These are phyloP conservation scores for Pleurozium schreberi DNA, from an alignment of 225 moss, liverwort and hornwort species.

Conservation along the genomic window DNA sequence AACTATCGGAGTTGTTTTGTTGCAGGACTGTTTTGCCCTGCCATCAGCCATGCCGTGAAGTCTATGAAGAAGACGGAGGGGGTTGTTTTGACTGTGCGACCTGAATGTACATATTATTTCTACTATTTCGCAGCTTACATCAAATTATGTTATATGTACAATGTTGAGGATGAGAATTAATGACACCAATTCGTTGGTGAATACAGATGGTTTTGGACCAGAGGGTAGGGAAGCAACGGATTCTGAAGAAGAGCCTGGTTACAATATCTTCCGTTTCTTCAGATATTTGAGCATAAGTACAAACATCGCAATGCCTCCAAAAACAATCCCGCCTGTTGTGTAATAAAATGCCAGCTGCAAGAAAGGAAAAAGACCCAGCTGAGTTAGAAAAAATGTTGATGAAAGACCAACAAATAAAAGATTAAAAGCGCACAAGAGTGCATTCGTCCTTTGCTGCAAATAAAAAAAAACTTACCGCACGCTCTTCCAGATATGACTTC, in stretches of 20 bases:
- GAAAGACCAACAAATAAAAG: not conserved
- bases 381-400: not conserved
- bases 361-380: not conserved
- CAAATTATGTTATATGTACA: not conserved
- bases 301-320: constrained; percentile 76
- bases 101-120: constrained; percentile 43
- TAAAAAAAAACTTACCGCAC: constrained; percentile 40
- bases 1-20: not conserved
- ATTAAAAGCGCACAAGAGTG: not conserved
- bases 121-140: not conserved
- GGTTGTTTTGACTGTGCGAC: constrained; percentile 61
- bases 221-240: constrained; percentile 41
- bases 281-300: constrained; percentile 56
- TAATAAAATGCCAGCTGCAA: constrained; percentile 82
- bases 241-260: not conserved
- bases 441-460: not conserved
- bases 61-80: constrained; percentile 69
- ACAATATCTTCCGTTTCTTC: constrained; percentile 60
- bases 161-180: not conserved
- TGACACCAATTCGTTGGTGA: not conserved
- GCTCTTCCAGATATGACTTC: constrained; percentile 88
- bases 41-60: constrained; percentile 60
- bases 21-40: constrained; percentile 73
- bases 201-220: constrained; percentile 74
- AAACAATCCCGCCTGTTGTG: constrained; percentile 68